These are phyloP conservation scores for Fagus sylvatica DNA, from an alignment of 306 rosid genomes.

Conservation along the genomic window DNA sequence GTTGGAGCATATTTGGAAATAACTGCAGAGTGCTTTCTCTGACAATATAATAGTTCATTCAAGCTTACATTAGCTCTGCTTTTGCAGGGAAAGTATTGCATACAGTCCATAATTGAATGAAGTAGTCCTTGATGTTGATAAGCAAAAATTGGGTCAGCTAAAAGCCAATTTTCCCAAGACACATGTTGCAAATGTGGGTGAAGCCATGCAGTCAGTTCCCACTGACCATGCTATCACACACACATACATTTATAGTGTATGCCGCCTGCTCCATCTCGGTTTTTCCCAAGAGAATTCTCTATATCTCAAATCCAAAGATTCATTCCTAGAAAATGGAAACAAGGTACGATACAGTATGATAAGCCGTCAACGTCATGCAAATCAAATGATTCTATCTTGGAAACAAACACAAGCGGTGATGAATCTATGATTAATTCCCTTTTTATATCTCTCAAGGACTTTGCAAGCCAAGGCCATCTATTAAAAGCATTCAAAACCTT, in stretches of 20 bases:
- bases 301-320: conserved; percentile 43
- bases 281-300: conserved; percentile 30
- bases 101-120: neutral
- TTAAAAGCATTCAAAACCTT: conserved; percentile 61
- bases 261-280: conserved; percentile 32
- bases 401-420: conserved; percentile 11
- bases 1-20: neutral
- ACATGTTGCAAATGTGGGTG: conserved; percentile 17
- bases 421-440: conserved; percentile 62
- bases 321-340: conserved; percentile 63
- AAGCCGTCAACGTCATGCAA: conserved; percentile 11
- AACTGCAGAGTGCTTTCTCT: neutral
- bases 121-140: neutral
- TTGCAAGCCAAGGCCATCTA: conserved; percentile 43
- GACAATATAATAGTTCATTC: neutral
- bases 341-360: conserved; percentile 27
- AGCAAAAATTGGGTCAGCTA: neutral
- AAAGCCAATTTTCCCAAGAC: neutral
- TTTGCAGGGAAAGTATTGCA: neutral
- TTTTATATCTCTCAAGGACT: conserved; percentile 51
- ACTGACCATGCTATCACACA: conserved; percentile 32
- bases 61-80: neutral
- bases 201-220: conserved; percentile 42
- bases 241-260: conserved; percentile 33
- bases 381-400: neutral